Percentiles rank a stretch among this genome's conserved stretches.
phyloP scores from a whole-genome alignment of 306 rosid genomes.

The Elaeagnus macrophylla region DNA sequence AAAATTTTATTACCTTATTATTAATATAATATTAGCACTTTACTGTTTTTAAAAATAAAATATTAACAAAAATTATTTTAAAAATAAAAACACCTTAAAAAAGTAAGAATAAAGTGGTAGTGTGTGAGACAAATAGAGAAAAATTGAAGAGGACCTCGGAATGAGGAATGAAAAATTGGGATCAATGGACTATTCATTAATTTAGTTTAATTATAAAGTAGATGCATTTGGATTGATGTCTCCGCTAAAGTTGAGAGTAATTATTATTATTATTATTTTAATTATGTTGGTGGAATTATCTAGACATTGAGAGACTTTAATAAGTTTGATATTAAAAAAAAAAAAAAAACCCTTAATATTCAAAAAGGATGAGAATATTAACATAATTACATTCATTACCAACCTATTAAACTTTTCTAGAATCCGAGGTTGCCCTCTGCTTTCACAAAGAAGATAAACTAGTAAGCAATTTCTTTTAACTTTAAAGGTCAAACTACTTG shows the following conservation, averaged over 20 bases:
- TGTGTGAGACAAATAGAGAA: background rate
- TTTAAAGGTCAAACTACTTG: constrained; percentile 26
- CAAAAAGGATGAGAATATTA: no score
- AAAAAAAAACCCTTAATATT: no score
- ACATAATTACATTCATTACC: no score
- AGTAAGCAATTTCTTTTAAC: constrained; percentile 16
- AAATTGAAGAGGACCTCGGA: constrained; percentile 17
- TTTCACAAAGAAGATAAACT: constrained; percentile 12
- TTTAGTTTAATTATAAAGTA: background rate
- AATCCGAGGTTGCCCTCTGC: constrained; percentile 54
- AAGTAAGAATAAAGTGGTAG: no score
- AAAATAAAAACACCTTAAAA: no score
- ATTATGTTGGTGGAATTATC: constrained; percentile 26
- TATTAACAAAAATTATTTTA: no score
- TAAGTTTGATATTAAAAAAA: no score
- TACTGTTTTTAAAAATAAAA: no score
- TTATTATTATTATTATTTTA: constrained; percentile 13
- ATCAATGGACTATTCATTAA: background rate
- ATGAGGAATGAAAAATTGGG: constrained; percentile 21
- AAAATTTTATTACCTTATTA: no score
- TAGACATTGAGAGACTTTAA: constrained; percentile 9
- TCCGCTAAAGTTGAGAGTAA: background rate
- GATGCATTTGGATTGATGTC: constrained; percentile 23
- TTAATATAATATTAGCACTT: no score
- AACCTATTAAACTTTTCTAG: constrained; percentile 25